Base-by-base conservation (phyloP, 352 stramenopile genomes). In the Globisporangium spiculum region DNA sequence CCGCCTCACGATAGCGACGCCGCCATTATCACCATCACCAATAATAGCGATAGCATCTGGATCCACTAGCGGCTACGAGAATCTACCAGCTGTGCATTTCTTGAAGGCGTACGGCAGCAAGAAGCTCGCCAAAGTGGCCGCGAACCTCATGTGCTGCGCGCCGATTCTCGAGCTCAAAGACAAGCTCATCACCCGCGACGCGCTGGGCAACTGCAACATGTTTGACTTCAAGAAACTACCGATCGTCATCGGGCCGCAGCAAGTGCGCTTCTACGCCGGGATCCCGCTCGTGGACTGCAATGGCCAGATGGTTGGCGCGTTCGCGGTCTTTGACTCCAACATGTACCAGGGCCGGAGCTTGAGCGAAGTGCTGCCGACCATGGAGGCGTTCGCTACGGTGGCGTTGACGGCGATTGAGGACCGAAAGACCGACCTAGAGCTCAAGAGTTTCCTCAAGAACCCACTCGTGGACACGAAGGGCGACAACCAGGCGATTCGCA, bases 211-310 rank as follows among this genome's bases (percentile, higher is more conserved):
- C 44, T 58, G 73, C 5, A 76, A 72, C 12, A 73, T 63, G 34
- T 87, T 79, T 55, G 84, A 88, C 24, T 89, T 91, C 22, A 62
- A 72, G 12, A 69, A 78, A n/a, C 69, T 93, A 0, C 82, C 87
- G 34, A 82, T 94, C 48, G 87, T 94, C 2, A 70, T 83, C 48
- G 87, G 85, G 0, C 84, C 87, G 1, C 87, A 94, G 61, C 78
- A 86, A 38, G 81, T 80, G 14, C 80, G 76, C 22, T 93, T 92
- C 67, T 94, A 94, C 67, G 82, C 81, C 3, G 83, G 85, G 1
- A 77, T 92, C 16, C 84, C 83, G 41, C 74, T 93, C 4, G 65
- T 80, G 1, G 78, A 90, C 73, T 48, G 63, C 52, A 81, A 77
- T 34, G 64, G 71, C 3, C 77, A 78, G 8, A 67, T 80, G 7